These are phyloP conservation scores for Penicillium sclerotiorum DNA, from an alignment of 2,329 filamentous ascomycete species.

Conservation along the genomic window DNA sequence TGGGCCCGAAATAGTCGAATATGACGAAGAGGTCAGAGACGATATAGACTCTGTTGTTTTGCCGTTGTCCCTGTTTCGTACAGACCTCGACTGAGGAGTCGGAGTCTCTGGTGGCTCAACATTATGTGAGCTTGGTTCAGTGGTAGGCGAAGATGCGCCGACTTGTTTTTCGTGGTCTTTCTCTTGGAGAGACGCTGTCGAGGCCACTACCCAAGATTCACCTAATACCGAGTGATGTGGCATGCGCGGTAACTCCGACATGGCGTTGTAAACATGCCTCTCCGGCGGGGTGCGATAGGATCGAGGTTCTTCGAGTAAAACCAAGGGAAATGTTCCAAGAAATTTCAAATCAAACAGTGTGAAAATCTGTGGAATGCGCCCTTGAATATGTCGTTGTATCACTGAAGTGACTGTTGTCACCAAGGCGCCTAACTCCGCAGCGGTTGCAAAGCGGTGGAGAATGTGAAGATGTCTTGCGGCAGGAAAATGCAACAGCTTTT, in stretches of 20 bases:
- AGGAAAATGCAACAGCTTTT: constrained; percentile 16
- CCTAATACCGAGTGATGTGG: constrained; percentile 29
- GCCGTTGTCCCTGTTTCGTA: constrained; percentile 6
- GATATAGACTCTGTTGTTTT: constrained; percentile 23
- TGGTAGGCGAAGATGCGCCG: too few species aligned
- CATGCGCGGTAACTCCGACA: constrained; percentile 17
- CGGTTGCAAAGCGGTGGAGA: constrained; percentile 25
- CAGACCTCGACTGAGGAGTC: constrained; percentile 8
- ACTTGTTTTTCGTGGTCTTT: constrained; percentile 3
- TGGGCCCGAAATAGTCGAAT: constrained; percentile 35
- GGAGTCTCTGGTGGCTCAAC: constrained; percentile 8
- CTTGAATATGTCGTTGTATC: background rate
- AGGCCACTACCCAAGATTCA: constrained; percentile 44
- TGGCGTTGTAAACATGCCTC: constrained; percentile 21
- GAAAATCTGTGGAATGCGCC: too few species aligned
- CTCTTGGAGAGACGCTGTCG: constrained; percentile 18
- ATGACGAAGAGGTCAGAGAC: constrained; percentile 32
- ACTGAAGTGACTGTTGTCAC: too few species aligned
- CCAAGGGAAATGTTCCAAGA: too few species aligned
- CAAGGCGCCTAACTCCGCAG: background rate
- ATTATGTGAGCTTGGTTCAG: background rate
- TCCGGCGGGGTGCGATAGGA: constrained; percentile 2
- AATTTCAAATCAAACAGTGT: too few species aligned
- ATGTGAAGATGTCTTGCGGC: constrained; percentile 14
- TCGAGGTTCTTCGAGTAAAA: background rate